Conservation (phyloP, 78 protist species). For the Andalucia godoyi region DNA sequence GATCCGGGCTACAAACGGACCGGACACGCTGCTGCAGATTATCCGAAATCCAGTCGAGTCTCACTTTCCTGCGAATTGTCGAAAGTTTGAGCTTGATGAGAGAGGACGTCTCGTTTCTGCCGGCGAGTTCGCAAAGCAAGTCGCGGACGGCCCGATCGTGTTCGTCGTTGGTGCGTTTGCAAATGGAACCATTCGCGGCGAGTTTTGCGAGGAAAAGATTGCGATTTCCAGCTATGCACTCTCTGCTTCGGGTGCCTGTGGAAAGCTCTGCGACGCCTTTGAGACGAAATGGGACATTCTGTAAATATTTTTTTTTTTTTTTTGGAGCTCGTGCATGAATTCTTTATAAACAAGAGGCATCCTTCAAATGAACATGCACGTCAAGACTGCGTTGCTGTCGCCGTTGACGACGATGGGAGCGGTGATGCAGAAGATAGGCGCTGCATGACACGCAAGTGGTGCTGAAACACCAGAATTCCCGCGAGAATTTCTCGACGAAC, state of each 20-base stretch:
- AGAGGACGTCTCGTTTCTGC: not conserved
- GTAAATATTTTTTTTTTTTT: conserved; percentile 9
- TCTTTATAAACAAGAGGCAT: too few species aligned
- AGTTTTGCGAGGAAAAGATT: conserved; percentile 48
- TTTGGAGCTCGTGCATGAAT: too few species aligned
- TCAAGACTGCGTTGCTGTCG: too few species aligned
- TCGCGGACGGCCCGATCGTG: conserved; percentile 31
- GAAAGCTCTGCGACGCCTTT: conserved; percentile 51
- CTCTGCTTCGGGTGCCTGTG: conserved; percentile 63
- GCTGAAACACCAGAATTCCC: too few species aligned
- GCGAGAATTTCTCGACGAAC: too few species aligned
- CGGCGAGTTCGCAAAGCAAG: not conserved
- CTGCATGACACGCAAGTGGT: too few species aligned
- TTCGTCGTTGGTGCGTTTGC: conserved; percentile 79
- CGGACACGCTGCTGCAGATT: conserved; percentile 75
- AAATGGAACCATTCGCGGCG: conserved; percentile 58
- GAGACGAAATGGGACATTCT: conserved; percentile 71
- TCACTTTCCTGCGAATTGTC: conserved; percentile 63
- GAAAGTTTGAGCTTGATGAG: not conserved
- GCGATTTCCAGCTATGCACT: conserved; percentile 71
- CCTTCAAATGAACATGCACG: too few species aligned
- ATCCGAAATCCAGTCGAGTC: conserved; percentile 90
- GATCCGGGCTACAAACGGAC: conserved; percentile 78
- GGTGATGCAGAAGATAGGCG: too few species aligned
- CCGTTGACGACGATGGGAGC: too few species aligned